These are phyloP conservation scores for Quercus phellos DNA, from an alignment of 331 rosid genomes.

Conservation along the genomic window DNA sequence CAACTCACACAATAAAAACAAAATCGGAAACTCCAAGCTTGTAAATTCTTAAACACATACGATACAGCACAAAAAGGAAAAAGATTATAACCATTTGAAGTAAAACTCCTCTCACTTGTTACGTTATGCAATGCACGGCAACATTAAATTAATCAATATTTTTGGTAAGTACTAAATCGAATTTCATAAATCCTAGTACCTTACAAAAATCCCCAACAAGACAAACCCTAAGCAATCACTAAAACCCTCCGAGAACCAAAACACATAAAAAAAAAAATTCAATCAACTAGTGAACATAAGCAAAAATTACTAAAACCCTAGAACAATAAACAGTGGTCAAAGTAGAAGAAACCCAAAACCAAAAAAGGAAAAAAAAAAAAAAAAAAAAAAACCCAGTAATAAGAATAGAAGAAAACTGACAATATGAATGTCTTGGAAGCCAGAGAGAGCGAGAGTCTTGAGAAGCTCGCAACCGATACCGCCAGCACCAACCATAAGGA, in stretches of 20 bases:
- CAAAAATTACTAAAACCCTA: constrained; percentile 8
- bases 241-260: background rate
- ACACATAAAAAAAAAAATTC: background rate
- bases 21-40: background rate
- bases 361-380: too few species aligned
- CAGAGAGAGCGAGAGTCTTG: constrained; percentile 94
- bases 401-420: constrained; percentile 33
- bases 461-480: constrained; percentile 99
- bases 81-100: background rate
- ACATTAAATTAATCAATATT: background rate
- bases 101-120: too few species aligned
- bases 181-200: background rate
- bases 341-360: constrained; percentile 1
- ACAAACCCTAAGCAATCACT: background rate
- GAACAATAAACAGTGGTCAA: background rate
- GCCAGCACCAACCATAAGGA: constrained; percentile 99
- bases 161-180: background rate
- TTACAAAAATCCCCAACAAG: background rate
- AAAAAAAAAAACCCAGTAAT: background rate
- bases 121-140: too few species aligned
- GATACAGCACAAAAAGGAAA: background rate
- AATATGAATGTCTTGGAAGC: constrained; percentile 88
- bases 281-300: background rate
- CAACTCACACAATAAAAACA: background rate
- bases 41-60: background rate